phyloP scores from a whole-genome alignment of 805 yeast species.

The Myxozyma vanderwaltii region DNA sequence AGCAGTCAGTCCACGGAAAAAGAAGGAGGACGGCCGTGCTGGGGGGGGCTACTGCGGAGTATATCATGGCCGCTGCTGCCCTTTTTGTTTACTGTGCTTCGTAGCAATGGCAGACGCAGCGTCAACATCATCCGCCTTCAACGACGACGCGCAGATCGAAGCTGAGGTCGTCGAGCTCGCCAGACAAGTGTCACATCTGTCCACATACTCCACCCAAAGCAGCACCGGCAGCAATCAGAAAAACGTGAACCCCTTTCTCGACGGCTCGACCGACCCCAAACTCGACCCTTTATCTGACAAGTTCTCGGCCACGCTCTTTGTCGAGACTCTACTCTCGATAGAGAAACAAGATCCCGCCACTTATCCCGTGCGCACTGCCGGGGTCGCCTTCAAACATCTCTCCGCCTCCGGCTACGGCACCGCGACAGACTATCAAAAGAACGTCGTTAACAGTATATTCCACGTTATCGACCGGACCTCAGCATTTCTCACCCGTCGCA shows the following conservation, averaged over 20 bases:
- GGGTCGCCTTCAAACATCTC: constrained; percentile 60
- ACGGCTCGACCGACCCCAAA: constrained; percentile 44
- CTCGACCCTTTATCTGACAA: constrained; percentile 61
- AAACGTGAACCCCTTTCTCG: constrained; percentile 26
- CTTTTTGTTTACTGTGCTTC: too few relatives aligned
- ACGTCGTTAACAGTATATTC: constrained; percentile 51
- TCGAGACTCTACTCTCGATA: constrained; percentile 57
- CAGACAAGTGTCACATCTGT: constrained; percentile 28
- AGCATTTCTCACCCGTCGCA: constrained; percentile 33
- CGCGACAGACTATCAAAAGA: constrained; percentile 67
- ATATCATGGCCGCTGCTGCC: background rate
- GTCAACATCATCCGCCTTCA: background rate
- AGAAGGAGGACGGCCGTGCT: too few relatives aligned
- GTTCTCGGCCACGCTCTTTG: constrained; percentile 65
- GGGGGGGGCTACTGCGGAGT: background rate
- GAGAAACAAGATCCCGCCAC: constrained; percentile 59
- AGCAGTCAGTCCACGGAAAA: too few relatives aligned
- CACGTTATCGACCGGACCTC: constrained; percentile 41
- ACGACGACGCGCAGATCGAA: constrained; percentile 20
- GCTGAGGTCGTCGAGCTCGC: constrained; percentile 30
- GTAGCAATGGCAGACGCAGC: background rate
- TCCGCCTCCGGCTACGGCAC: constrained; percentile 65
- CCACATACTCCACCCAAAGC: constrained; percentile 7
- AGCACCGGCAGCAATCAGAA: background rate
- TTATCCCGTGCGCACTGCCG: constrained; percentile 61